Base-by-base conservation (phyloP, 1,284 basidiomycete genomes). In the Trametes hirsuta region DNA sequence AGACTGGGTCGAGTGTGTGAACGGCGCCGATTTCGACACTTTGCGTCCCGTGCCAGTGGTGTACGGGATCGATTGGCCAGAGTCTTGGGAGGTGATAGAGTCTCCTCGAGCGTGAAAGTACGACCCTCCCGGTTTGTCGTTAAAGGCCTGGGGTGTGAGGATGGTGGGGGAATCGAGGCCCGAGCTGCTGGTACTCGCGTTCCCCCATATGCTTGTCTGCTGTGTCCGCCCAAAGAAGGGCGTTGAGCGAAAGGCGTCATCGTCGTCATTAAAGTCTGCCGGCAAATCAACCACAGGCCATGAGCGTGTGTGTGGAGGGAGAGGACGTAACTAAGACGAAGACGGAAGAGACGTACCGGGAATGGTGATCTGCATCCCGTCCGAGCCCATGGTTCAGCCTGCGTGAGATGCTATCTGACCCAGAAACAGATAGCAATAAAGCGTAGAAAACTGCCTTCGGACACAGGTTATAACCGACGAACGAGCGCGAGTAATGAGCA, bases 101-200 rank as follows among this genome's bases (percentile, higher is more conserved):
- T 92, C 90, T n/a, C 83, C 87, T 54, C 91, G 82, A 34, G 81
- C 75, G 74, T 93, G 91, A 68, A 91, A 91, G 73, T 85, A 87
- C 63, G 80, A 81, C 68, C 82, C 77, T 55, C 90, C 86, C 6
- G 74, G 69, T 18, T 79, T 76, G 48, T 84, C 84, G 35, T 76
- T 73, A 18, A 75, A 68, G 3, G 76, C 78, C 39, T 81, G 69
- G 6, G 84, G 81, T 14, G 87, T 86, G 40, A 76, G 75, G 46
- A 80, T 74, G 10, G 81, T 85, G 15, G 90, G 90, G 11, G 90
- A 91, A 65, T 91, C 89, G 61, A 80, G 77, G 1, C 84, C 87
- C 39, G 82, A 80, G 52, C 66, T 67, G 49, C 44, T 37, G 5
- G 39, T 51, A 24, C 44, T 21, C 40, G 71, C 61, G 35, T 64